phyloP scores from a whole-genome alignment of 305 asterid species.

The Solanum hybrid region DNA sequence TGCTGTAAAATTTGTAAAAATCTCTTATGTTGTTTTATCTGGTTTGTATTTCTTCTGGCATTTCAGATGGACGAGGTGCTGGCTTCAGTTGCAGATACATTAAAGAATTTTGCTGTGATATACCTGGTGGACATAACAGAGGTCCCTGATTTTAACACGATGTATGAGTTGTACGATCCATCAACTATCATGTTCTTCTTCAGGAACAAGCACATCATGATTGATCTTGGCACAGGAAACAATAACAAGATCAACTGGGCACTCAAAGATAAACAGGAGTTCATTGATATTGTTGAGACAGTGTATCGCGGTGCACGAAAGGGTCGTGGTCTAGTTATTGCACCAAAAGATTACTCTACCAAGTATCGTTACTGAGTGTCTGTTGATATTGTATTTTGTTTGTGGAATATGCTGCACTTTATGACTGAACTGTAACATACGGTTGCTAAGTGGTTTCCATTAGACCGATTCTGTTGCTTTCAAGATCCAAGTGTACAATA shows the following conservation, averaged over 20 bases:
- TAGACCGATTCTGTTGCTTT: neutral
- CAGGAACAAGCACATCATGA: constrained; percentile 89
- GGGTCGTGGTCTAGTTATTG: constrained; percentile 89
- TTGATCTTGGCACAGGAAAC: constrained; percentile 88
- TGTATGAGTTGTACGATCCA: constrained; percentile 88
- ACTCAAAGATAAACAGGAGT: constrained; percentile 82
- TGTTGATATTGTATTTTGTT: neutral
- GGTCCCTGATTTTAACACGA: constrained; percentile 84
- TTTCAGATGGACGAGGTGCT: constrained; percentile 86
- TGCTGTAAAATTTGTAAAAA: neutral
- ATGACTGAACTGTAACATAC: neutral
- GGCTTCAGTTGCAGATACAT: constrained; percentile 79
- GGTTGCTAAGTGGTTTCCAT: neutral
- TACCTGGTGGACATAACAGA: constrained; percentile 76
- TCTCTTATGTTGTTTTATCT: neutral
- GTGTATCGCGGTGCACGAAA: constrained; percentile 88
- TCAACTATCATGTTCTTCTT: constrained; percentile 76
- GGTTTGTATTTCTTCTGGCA: neutral
- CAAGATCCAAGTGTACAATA: neutral
- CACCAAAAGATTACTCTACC: constrained; percentile 90
- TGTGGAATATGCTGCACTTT: neutral
- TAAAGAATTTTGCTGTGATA: constrained; percentile 79
- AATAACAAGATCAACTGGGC: constrained; percentile 97
- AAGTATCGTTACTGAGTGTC: constrained; percentile 63
- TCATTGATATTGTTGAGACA: constrained; percentile 73